Percentiles rank a stretch among this genome's conserved stretches.
These are phyloP conservation scores for Aristolochia californica DNA, from an alignment of 164 flowering plant species.

Conservation along the genomic window DNA sequence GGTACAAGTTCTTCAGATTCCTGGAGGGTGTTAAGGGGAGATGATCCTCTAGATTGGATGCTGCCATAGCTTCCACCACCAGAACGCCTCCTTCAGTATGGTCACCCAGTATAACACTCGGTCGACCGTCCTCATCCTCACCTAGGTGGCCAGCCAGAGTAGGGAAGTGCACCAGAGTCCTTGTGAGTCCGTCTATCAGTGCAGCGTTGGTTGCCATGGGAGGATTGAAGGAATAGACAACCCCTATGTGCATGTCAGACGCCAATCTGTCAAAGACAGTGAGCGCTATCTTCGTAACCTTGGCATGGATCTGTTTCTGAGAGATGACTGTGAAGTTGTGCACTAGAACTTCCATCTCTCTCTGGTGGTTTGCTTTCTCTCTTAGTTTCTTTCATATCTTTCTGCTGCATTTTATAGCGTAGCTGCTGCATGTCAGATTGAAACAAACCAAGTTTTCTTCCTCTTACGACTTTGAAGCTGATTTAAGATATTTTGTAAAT, in stretches of 20 bases:
- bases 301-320: neutral
- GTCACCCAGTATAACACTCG: conserved; percentile 4
- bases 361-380: neutral
- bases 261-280: conserved; percentile 12
- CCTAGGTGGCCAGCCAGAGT: conserved; percentile 5
- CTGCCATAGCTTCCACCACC: conserved; percentile 1
- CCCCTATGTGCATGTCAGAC: conserved; percentile 3
- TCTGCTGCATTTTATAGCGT: too few species aligned
- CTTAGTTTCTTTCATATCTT: neutral
- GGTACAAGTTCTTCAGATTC: conserved; percentile 4
- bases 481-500: too few species aligned
- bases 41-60: conserved; percentile 1
- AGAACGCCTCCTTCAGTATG: neutral
- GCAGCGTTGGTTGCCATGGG: conserved; percentile 5
- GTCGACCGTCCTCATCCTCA: neutral
- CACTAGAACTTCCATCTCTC: neutral
- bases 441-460: too few species aligned
- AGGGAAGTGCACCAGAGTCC: conserved; percentile 6
- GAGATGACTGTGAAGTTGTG: neutral
- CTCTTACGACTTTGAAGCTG: too few species aligned
- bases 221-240: conserved; percentile 8
- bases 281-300: conserved; percentile 4
- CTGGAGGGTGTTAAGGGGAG: conserved; percentile 7
- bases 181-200: conserved; percentile 7
- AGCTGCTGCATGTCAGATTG: too few species aligned